A percentile compares a stretch with the other conserved stretches of the same genome.
Evolutionary conservation across 345 rosid species (phyloP).

Genomic region (Ricinus communis): DNA sequence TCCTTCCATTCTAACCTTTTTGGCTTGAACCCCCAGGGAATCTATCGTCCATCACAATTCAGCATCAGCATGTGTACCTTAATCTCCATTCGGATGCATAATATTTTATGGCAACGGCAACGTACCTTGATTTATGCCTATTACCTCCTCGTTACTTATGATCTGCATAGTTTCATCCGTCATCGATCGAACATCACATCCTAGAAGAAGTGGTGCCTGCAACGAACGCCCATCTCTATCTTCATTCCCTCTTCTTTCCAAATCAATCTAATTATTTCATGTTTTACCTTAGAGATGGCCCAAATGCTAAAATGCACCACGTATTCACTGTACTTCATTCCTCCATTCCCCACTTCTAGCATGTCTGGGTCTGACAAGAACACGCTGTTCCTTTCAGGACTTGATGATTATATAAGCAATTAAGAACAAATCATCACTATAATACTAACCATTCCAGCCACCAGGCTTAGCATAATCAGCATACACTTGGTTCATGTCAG

Average conservation of each 20-base stretch:
- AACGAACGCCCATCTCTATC: background rate
- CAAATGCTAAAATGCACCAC: conserved; percentile 82
- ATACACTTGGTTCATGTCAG: conserved; percentile 25
- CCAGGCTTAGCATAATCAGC: conserved; percentile 27
- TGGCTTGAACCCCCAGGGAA: conserved; percentile 42
- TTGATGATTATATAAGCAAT: too few species aligned
- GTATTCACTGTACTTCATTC: conserved; percentile 76
- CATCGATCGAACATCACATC: conserved; percentile 48
- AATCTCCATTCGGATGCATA: background rate
- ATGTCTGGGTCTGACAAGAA: conserved; percentile 18
- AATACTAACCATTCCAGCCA: conserved; percentile 32
- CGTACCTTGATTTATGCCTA: conserved; percentile 62
- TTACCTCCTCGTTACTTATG: conserved; percentile 50
- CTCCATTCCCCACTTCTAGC: conserved; percentile 40
- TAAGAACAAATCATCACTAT: too few species aligned
- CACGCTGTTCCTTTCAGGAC: too few species aligned
- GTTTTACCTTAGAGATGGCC: conserved; percentile 94
- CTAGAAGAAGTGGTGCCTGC: conserved; percentile 57
- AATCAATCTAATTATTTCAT: too few species aligned
- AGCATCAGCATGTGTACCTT: background rate
- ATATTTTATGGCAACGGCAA: too few species aligned
- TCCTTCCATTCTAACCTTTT: conserved; percentile 45
- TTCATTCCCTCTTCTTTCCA: too few species aligned
- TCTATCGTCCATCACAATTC: conserved; percentile 29
- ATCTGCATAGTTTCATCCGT: conserved; percentile 32